phyloP scores from a whole-genome alignment of 768 basidiomycete genomes.

The Rhizopogon sp. region DNA sequence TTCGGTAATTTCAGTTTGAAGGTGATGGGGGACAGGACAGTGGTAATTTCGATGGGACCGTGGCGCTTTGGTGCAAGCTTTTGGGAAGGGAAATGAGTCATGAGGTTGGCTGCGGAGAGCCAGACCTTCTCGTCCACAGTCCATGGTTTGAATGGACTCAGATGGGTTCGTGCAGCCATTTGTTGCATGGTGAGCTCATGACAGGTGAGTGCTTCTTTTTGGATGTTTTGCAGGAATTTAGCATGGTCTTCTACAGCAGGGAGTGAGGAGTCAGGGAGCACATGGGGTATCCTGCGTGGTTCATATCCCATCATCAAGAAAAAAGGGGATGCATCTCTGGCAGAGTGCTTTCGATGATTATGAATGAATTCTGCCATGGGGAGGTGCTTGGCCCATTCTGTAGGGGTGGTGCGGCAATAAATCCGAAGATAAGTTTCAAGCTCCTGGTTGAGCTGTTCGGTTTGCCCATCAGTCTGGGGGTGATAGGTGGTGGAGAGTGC shows the following conservation, averaged over 20 bases:
- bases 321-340: background rate
- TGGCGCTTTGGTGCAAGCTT: no score
- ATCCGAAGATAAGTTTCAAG: constrained; percentile 11
- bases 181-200: background rate
- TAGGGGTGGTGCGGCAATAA: constrained; percentile 8
- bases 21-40: background rate
- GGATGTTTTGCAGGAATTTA: no score
- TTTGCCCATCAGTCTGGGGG: constrained; percentile 27
- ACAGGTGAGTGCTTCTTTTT: background rate
- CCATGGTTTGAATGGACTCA: no score
- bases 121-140: no score
- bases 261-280: no score
- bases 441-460: constrained; percentile 14
- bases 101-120: no score
- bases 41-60: background rate
- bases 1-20: background rate
- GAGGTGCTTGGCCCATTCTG: constrained; percentile 6
- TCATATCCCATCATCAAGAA: background rate
- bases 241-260: no score
- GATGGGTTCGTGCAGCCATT: no score
- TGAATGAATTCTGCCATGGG: constrained; percentile 11
- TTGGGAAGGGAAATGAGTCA: no score
- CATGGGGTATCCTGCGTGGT: background rate
- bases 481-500: constrained; percentile 31
- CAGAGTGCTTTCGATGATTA: background rate